Percentiles rank a stretch among this genome's conserved stretches.
Evolutionary conservation across 192 early-diverging fungal genomes (phyloP).

Genomic region (Entomortierella parvispora): DNA sequence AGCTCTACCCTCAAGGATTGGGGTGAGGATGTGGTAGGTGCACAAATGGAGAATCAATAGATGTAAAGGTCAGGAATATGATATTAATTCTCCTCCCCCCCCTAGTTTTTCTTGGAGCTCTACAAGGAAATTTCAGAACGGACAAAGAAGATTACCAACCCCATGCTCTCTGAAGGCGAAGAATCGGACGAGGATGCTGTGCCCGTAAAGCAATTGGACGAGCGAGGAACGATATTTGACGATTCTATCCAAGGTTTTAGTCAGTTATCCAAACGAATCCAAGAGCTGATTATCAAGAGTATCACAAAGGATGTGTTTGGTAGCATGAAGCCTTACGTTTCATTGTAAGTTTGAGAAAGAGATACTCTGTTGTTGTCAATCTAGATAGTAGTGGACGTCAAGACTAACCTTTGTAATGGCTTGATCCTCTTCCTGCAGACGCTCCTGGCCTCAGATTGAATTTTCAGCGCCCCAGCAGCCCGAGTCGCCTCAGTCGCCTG

Average conservation of each 20-base stretch:
- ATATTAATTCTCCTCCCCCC: too few relatives aligned
- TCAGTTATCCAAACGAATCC: constrained; percentile 48
- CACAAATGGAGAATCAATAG: too few relatives aligned
- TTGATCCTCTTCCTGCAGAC: constrained; percentile 20
- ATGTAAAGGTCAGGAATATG: too few relatives aligned
- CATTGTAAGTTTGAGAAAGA: constrained; percentile 42
- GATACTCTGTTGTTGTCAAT: background rate
- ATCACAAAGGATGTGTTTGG: constrained; percentile 57
- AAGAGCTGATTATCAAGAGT: constrained; percentile 55
- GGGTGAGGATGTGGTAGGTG: constrained; percentile 67
- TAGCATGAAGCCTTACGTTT: constrained; percentile 54
- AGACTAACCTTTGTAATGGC: too few relatives aligned
- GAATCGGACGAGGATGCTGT: constrained; percentile 26
- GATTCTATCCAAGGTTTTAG: constrained; percentile 52
- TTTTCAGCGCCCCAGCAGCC: constrained; percentile 23
- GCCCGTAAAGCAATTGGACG: constrained; percentile 20
- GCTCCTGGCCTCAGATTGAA: constrained; percentile 58
- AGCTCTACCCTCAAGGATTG: constrained; percentile 56
- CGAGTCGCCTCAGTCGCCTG: constrained; percentile 14
- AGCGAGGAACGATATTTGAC: constrained; percentile 57
- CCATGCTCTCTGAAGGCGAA: constrained; percentile 26
- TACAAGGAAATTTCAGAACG: constrained; percentile 53
- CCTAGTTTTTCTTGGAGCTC: constrained; percentile 66
- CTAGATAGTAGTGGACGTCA: too few relatives aligned
- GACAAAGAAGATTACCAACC: constrained; percentile 17